These are phyloP conservation scores for Pyrenochaeta sp. DNA, from an alignment of 2,329 filamentous ascomycete genomes.

Conservation along the genomic window DNA sequence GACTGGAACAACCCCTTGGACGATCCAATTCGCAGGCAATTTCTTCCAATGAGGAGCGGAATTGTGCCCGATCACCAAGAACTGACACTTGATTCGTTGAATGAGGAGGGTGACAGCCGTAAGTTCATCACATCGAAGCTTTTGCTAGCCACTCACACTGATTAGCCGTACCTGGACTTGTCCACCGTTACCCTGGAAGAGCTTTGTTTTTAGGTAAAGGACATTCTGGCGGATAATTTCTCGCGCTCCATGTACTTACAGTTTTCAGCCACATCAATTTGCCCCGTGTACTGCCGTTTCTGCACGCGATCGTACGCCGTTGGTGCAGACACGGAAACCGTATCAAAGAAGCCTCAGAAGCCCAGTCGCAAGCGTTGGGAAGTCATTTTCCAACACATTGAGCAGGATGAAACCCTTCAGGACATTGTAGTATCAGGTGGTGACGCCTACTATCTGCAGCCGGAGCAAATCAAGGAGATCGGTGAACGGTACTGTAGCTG, in stretches of 20 bases:
- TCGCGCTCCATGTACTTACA: neutral
- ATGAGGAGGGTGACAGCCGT: slow-evolving; percentile 64
- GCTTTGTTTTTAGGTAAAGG: slow-evolving; percentile 67
- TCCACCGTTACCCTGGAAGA: slow-evolving; percentile 72
- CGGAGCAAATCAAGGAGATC: slow-evolving; percentile 62
- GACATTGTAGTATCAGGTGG: slow-evolving; percentile 72
- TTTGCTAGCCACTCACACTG: slow-evolving; percentile 5
- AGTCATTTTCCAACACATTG: slow-evolving; percentile 66
- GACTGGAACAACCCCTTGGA: slow-evolving; percentile 67
- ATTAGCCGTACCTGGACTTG: slow-evolving; percentile 61
- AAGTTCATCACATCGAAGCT: neutral
- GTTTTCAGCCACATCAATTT: slow-evolving; percentile 62
- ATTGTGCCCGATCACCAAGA: slow-evolving; percentile 64
- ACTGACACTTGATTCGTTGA: slow-evolving; percentile 65
- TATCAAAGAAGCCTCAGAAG: slow-evolving; percentile 51
- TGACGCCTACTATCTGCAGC: slow-evolving; percentile 66
- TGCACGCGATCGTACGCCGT: slow-evolving; percentile 70
- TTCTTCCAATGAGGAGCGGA: slow-evolving; percentile 64
- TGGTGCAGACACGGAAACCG: slow-evolving; percentile 62
- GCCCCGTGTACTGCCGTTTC: slow-evolving; percentile 69
- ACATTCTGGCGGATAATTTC: no score
- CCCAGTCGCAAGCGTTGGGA: slow-evolving; percentile 62
- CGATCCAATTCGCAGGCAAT: slow-evolving; percentile 69
- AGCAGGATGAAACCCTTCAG: slow-evolving; percentile 57
- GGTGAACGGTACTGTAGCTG: slow-evolving; percentile 52